Evolutionary conservation across 495 filamentous ascomycete species (phyloP).

Genomic region (Terfezia boudieri): DNA sequence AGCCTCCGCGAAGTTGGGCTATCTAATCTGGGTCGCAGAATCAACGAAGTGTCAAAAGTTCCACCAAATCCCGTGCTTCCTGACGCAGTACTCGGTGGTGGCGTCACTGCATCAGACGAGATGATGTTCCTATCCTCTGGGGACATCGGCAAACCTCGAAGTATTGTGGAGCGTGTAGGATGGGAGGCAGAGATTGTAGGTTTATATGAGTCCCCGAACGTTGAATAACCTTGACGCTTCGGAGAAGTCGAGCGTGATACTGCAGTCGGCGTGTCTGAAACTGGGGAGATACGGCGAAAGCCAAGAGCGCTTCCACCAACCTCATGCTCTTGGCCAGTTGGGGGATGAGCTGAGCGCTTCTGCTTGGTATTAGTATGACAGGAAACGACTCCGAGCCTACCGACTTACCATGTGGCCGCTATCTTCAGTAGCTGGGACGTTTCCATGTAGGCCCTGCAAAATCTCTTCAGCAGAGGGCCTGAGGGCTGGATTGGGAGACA

Average conservation of each 20-base stretch:
- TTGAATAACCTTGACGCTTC: slow-evolving; percentile 12
- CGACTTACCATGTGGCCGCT: slow-evolving; percentile 25
- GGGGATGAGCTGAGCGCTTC: slow-evolving; percentile 20
- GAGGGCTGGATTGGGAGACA: slow-evolving; percentile 53
- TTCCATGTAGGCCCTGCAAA: slow-evolving; percentile 52
- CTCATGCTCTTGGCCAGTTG: slow-evolving; percentile 20
- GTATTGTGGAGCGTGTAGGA: slow-evolving; percentile 10
- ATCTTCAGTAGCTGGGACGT: slow-evolving; percentile 35
- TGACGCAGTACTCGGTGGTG: too few relatives aligned
- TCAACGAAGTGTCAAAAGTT: slow-evolving; percentile 20
- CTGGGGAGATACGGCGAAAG: slow-evolving; percentile 33
- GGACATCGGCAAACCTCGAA: slow-evolving; percentile 16
- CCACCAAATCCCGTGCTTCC: too few relatives aligned
- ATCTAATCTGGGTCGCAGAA: slow-evolving; percentile 33
- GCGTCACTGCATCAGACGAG: too few relatives aligned
- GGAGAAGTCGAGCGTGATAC: slow-evolving; percentile 16
- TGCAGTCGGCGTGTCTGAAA: slow-evolving; percentile 28
- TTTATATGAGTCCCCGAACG: slow-evolving; percentile 13
- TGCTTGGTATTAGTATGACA: slow-evolving; percentile 14
- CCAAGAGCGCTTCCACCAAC: slow-evolving; percentile 35
- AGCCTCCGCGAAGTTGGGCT: slow-evolving; percentile 19
- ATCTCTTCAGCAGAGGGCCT: slow-evolving; percentile 77
- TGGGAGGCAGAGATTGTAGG: slow-evolving; percentile 4
- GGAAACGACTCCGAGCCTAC: slow-evolving; percentile 20
- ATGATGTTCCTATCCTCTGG: too few relatives aligned